phyloP scores from a whole-genome alignment of 2,329 filamentous ascomycete species.

The Xylaria sp. region DNA sequence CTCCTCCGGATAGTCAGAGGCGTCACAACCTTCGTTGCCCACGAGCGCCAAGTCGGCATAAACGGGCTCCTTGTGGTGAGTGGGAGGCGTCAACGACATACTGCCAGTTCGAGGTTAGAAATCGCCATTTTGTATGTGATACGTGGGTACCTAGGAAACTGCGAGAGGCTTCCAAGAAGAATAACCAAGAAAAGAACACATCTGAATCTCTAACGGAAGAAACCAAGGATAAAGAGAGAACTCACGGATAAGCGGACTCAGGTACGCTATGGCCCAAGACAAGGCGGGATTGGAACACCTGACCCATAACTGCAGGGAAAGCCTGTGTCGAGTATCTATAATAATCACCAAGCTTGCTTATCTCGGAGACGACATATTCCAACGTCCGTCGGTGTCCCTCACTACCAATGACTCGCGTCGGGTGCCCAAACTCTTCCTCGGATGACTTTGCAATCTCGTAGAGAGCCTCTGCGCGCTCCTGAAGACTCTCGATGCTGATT shows the following conservation, averaged over 20 bases:
- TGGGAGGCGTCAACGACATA: conserved; percentile 72
- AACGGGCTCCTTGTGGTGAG: conserved; percentile 62
- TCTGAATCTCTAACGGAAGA: background rate
- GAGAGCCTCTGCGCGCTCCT: conserved; percentile 64
- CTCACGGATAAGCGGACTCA: conserved; percentile 51
- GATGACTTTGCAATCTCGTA: conserved; percentile 66
- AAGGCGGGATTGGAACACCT: conserved; percentile 63
- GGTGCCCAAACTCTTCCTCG: conserved; percentile 67
- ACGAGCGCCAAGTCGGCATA: conserved; percentile 66
- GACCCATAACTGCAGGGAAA: conserved; percentile 67
- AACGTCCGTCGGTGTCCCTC: conserved; percentile 68
- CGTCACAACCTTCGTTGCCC: conserved; percentile 66
- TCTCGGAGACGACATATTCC: conserved; percentile 63
- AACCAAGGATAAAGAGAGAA: background rate
- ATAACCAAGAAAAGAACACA: background rate
- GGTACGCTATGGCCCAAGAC: conserved; percentile 60
- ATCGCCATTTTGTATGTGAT: background rate
- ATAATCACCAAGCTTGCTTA: conserved; percentile 63
- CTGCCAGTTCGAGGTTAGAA: background rate
- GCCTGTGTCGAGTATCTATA: conserved; percentile 68
- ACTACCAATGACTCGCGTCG: conserved; percentile 74
- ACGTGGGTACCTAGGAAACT: background rate
- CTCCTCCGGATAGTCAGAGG: conserved; percentile 65
- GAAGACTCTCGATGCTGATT: conserved; percentile 62
- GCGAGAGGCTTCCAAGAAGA: background rate